A percentile compares a stretch with the other conserved stretches of the same genome.
Evolutionary conservation across 2,329 filamentous ascomycete genomes (phyloP).

Genomic region (Fusarium globosum): DNA sequence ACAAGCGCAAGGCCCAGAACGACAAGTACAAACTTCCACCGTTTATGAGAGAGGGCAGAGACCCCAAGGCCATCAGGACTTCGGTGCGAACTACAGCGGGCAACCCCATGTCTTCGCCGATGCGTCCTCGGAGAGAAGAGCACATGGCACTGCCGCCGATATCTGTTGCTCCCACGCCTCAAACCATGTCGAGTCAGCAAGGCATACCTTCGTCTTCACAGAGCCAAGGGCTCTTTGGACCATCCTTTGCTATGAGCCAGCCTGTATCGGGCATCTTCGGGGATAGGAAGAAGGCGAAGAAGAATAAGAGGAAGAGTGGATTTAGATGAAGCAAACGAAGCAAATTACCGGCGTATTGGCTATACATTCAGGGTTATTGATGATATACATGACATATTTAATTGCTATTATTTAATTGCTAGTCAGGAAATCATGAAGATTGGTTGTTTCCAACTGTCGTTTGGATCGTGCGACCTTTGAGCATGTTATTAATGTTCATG

Average conservation of each 20-base stretch:
- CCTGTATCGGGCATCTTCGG: slow-evolving; percentile 60
- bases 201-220: slow-evolving; percentile 50
- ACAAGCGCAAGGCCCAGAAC: slow-evolving; percentile 48
- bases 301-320: slow-evolving; percentile 56
- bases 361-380: background rate
- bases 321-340: slow-evolving; percentile 49
- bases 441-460: background rate
- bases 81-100: background rate
- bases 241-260: slow-evolving; percentile 58
- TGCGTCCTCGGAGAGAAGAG: slow-evolving; percentile 22
- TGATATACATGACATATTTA: background rate
- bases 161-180: slow-evolving; percentile 38
- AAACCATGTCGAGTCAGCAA: slow-evolving; percentile 53
- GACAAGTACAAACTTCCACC: slow-evolving; percentile 50
- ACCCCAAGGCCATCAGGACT: slow-evolving; percentile 26
- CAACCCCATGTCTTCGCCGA: slow-evolving; percentile 22
- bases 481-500: slow-evolving; percentile 14
- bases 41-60: slow-evolving; percentile 42
- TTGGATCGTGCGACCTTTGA: background rate
- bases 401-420: background rate
- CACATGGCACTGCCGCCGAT: slow-evolving; percentile 24
- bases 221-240: slow-evolving; percentile 43
- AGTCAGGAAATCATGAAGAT: background rate
- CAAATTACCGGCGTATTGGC: background rate
- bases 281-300: slow-evolving; percentile 57